These are phyloP conservation scores for Phylloporus sp. DNA, from an alignment of 768 basidiomycete genomes.

Conservation along the genomic window DNA sequence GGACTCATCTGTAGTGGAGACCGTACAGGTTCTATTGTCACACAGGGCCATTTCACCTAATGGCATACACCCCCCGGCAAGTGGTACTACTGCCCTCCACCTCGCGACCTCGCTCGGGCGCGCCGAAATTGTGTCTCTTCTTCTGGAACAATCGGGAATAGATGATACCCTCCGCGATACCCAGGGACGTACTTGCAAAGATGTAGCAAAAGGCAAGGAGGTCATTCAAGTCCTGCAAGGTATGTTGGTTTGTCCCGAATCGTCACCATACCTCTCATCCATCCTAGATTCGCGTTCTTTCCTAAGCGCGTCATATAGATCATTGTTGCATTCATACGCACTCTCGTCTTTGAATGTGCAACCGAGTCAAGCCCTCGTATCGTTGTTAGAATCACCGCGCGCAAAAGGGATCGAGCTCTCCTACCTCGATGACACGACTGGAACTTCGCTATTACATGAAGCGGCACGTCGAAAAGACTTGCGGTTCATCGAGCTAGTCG, in stretches of 20 bases:
- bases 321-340: slow-evolving; percentile 69
- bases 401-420: slow-evolving; percentile 70
- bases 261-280: slow-evolving; percentile 4
- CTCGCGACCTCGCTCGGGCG: slow-evolving; percentile 71
- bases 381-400: slow-evolving; percentile 68
- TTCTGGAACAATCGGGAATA: slow-evolving; percentile 75
- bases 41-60: slow-evolving; percentile 80
- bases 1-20: slow-evolving; percentile 46
- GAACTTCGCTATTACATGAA: slow-evolving; percentile 80
- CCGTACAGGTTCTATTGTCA: slow-evolving; percentile 61
- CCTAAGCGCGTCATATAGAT: slow-evolving; percentile 70
- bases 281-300: slow-evolving; percentile 71
- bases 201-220: slow-evolving; percentile 71
- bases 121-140: slow-evolving; percentile 64
- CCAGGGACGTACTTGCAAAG: slow-evolving; percentile 63
- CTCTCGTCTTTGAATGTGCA: slow-evolving; percentile 47
- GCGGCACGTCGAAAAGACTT: slow-evolving; percentile 80
- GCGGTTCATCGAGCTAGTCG: slow-evolving; percentile 75
- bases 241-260: slow-evolving; percentile 24
- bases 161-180: slow-evolving; percentile 74
- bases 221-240: slow-evolving; percentile 65
- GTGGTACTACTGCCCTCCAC: slow-evolving; percentile 70
- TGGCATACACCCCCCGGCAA: slow-evolving; percentile 66
- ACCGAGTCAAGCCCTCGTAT: slow-evolving; percentile 44
- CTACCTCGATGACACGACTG: slow-evolving; percentile 74